Base-by-base conservation (phyloP, 1,284 basidiomycete genomes). In the Volvariella volvacea region DNA sequence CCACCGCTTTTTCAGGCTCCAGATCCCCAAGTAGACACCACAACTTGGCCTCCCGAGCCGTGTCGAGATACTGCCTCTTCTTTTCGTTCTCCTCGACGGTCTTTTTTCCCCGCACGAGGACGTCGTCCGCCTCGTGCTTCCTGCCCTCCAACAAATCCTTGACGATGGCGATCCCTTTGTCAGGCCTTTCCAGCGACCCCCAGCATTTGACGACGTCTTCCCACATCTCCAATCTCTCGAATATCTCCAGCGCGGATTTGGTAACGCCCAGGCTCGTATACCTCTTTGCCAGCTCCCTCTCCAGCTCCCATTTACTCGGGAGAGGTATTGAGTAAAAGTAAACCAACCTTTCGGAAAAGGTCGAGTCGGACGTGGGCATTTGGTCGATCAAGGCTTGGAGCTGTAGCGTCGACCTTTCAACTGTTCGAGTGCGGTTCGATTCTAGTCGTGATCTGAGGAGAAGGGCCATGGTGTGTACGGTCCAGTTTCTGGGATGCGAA, bases 21-120 rank as follows among this genome's bases (percentile, higher is more conserved):
- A 99, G 76, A 61, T 99, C 96, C 3, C 95, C 96, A 12, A 98
- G 73, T 3, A 98, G 69, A 66, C 96, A 99, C 89, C 92, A 95
- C 19, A 99, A 67, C 66, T 98, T 98, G 4, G 92, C 92, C 60
- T 89, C 83, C 31, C 94, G 75, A 12, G 84, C 71, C 4, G 68
- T 65, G 51, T 90, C 88, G 50, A 88, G 68, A 31, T 64, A 59
- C 28, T 63, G 61, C 44, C 76, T 69, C 17, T 71, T 66, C 15
- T 69, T 60, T 14, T 60, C 55, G 32, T 73, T 59, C 47, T 64
- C 56, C 15, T 66, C 62, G 6, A 36, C 6, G 4, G 12, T 10
- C 15, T 17, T 39, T 48, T 85, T 87, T 3, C 72, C 79, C 28
- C 83, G 72, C 8, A 73, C 68, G 19, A 87, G 65, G 25, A 93